These are phyloP conservation scores for Hysterium pulicare DNA, from an alignment of 2,329 filamentous ascomycete species.

Conservation along the genomic window DNA sequence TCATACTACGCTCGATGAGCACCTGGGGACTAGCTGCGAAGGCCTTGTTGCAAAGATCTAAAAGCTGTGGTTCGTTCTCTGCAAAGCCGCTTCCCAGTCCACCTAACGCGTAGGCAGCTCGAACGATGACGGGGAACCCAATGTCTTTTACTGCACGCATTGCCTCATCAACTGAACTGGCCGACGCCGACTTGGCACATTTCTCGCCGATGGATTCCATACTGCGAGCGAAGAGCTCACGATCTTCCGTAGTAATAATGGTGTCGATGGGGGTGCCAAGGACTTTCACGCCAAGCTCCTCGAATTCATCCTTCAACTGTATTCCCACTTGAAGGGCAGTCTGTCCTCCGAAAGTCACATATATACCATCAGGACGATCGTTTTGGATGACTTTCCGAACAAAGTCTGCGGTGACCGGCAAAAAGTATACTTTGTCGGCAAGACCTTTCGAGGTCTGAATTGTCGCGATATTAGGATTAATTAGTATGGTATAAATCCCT, in stretches of 20 bases:
- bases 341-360: slow-evolving; percentile 96
- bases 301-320: slow-evolving; percentile 95
- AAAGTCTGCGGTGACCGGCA: slow-evolving; percentile 94
- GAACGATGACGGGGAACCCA: slow-evolving; percentile 93
- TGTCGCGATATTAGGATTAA: slow-evolving; percentile 98
- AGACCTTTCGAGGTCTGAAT: slow-evolving; percentile 98
- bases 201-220: slow-evolving; percentile 99
- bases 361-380: slow-evolving; percentile 93
- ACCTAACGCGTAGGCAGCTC: slow-evolving; percentile 92
- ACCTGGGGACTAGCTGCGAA: slow-evolving; percentile 95
- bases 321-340: slow-evolving; percentile 97
- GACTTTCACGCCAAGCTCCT: slow-evolving; percentile 85
- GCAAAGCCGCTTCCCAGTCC: slow-evolving; percentile 95
- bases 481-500: slow-evolving; percentile 94
- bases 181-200: slow-evolving; percentile 94
- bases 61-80: slow-evolving; percentile 76
- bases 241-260: slow-evolving; percentile 97
- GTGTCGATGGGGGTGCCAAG: slow-evolving; percentile 96
- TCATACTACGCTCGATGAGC: slow-evolving; percentile 96
- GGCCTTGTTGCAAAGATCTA: slow-evolving; percentile 88
- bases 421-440: slow-evolving; percentile 97
- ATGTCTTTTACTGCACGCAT: slow-evolving; percentile 85
- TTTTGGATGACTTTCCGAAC: slow-evolving; percentile 96
- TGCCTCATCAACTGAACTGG: slow-evolving; percentile 83
- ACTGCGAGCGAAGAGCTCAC: slow-evolving; percentile 93